Percentiles rank a stretch among this genome's conserved stretches.
Conservation (phyloP, 352 stramenopile species). For the Phytophthora brassicae region DNA sequence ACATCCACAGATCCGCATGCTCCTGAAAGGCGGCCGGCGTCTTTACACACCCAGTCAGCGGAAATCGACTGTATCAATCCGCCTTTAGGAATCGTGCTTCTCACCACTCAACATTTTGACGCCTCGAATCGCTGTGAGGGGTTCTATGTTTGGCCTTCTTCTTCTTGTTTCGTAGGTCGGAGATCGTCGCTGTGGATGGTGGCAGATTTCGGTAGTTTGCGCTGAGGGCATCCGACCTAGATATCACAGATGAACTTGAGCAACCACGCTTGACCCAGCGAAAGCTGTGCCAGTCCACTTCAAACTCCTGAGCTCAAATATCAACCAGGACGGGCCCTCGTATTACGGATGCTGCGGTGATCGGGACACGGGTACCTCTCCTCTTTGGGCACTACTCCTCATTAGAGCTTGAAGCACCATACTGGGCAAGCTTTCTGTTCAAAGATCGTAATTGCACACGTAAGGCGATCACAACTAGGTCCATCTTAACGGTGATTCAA, state of each 20-base stretch:
- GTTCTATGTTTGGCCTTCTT: constrained; percentile 11
- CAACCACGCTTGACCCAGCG: background rate
- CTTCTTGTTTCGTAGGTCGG: constrained; percentile 5
- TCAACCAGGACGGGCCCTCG: constrained; percentile 1
- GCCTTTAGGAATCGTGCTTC: constrained; percentile 6
- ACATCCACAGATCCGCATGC: constrained; percentile 13
- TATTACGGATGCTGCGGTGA: background rate
- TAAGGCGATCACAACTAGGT: background rate
- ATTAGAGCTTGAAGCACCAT: background rate
- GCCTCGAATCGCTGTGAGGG: constrained; percentile 2
- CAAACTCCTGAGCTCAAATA: constrained; percentile 2
- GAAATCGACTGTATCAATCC: background rate
- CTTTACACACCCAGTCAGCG: background rate
- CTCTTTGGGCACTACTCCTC: constrained; percentile 7
- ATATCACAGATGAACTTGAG: background rate
- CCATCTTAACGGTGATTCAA: background rate
- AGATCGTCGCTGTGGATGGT: background rate
- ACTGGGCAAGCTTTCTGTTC: background rate
- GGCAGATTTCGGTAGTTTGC: constrained; percentile 3
- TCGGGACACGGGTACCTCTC: constrained; percentile 1
- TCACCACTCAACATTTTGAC: background rate
- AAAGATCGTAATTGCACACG: background rate
- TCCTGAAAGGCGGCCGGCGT: background rate
- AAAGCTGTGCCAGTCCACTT: background rate
- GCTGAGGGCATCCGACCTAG: background rate